A percentile compares a stretch with the other conserved stretches of the same genome.
These are phyloP conservation scores for Thalassiosira sp. DNA, from an alignment of 352 stramenopile species.

Conservation along the genomic window DNA sequence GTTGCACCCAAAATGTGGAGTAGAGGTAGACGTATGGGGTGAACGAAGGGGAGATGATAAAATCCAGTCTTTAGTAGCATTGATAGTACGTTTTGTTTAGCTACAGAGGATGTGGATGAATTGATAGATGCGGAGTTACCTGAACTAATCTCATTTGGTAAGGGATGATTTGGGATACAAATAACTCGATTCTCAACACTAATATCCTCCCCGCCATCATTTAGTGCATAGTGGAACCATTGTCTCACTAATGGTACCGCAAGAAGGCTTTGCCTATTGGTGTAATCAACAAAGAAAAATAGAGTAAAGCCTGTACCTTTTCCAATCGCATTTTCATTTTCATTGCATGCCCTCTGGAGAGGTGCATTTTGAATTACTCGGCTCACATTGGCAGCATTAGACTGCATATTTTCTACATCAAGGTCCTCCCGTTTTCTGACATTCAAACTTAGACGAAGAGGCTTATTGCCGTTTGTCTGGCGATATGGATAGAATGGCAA, in stretches of 20 bases:
- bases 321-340: background rate
- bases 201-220: background rate
- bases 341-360: too few species aligned
- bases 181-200: slow-evolving; percentile 31
- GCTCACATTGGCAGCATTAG: slow-evolving; percentile 1
- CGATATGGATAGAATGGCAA: slow-evolving; percentile 43
- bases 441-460: background rate
- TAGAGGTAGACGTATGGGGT: slow-evolving; percentile 22
- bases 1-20: slow-evolving; percentile 29
- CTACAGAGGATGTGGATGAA: background rate
- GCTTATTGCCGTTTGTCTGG: background rate
- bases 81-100: background rate
- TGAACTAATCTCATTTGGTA: slow-evolving; percentile 3
- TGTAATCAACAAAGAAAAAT: slow-evolving; percentile 49
- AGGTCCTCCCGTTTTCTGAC: slow-evolving; percentile 3
- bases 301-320: slow-evolving; percentile 25
- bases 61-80: slow-evolving; percentile 31
- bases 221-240: slow-evolving; percentile 39
- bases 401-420: too few species aligned
- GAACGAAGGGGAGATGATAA: slow-evolving; percentile 39
- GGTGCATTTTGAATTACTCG: background rate
- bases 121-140: slow-evolving; percentile 1
- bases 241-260: slow-evolving; percentile 39
- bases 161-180: slow-evolving; percentile 43
- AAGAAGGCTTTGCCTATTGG: slow-evolving; percentile 42